These are phyloP conservation scores for Clitocybe nebularis DNA, from an alignment of 1,284 basidiomycete genomes.

Conservation along the genomic window DNA sequence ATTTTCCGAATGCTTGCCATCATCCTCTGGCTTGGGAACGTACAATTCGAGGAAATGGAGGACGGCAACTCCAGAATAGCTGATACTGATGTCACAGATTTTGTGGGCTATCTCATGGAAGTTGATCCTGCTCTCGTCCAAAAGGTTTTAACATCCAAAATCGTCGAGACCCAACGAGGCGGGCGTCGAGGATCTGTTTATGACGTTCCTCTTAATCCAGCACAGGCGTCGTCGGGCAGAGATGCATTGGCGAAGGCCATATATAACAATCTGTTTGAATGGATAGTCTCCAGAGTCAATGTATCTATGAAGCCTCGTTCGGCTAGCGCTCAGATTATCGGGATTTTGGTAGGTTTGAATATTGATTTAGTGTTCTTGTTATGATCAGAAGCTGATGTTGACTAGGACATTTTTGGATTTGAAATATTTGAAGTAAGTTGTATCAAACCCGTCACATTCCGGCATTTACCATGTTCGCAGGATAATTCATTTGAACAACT, in stretches of 20 bases:
- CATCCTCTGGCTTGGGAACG: constrained; percentile 96
- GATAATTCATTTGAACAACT: constrained; percentile 99
- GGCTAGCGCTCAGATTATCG: constrained; percentile 82
- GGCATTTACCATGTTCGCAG: constrained; percentile 31
- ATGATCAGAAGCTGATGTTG: constrained; percentile 5
- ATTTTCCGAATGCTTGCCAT: constrained; percentile 93
- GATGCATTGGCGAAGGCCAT: constrained; percentile 96
- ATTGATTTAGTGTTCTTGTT: not conserved
- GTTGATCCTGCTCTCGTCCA: constrained; percentile 76
- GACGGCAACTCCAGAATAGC: constrained; percentile 84
- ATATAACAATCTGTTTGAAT: constrained; percentile 99
- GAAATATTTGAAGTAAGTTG: constrained; percentile 86
- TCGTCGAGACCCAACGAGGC: constrained; percentile 92
- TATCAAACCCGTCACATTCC: not conserved
- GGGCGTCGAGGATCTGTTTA: constrained; percentile 93
- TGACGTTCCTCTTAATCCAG: constrained; percentile 92
- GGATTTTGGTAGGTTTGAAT: constrained; percentile 69
- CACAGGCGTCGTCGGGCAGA: constrained; percentile 85
- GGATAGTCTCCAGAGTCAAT: constrained; percentile 98
- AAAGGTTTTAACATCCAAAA: constrained; percentile 82
- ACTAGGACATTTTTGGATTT: constrained; percentile 93
- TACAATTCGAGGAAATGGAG: constrained; percentile 85
- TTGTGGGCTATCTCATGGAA: constrained; percentile 93
- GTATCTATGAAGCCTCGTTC: constrained; percentile 89
- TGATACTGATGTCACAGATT: constrained; percentile 91